Evolutionary conservation across 179 eudicot species (phyloP).

Genomic region (Spergularia azorica): DNA sequence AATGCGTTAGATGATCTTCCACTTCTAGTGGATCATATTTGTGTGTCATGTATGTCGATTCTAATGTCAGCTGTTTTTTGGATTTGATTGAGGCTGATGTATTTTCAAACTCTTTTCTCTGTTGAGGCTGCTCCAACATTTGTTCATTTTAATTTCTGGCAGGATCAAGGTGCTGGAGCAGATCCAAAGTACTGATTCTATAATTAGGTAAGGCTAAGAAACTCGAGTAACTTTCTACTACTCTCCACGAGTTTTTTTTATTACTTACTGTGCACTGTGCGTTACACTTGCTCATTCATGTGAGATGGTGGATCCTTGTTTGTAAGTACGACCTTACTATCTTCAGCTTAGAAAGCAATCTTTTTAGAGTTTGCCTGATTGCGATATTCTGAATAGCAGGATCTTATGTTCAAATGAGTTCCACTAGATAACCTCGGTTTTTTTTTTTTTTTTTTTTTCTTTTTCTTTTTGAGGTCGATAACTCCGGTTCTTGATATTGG

Average conservation of each 20-base stretch:
- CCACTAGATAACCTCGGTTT: background rate
- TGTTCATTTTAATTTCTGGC: slow-evolving; percentile 1
- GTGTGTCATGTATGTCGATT: background rate
- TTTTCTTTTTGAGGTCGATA: background rate
- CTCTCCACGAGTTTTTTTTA: background rate
- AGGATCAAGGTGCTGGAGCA: slow-evolving; percentile 6
- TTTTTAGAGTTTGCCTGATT: background rate
- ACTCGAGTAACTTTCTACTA: background rate
- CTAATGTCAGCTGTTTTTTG: background rate
- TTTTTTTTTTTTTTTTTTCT: background rate
- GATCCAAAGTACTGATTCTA: background rate
- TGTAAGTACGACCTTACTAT: background rate
- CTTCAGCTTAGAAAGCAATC: background rate
- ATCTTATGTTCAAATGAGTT: too few relatives aligned
- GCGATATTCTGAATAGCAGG: background rate
- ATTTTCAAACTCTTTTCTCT: background rate
- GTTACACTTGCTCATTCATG: background rate
- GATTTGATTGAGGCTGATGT: background rate
- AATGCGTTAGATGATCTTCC: background rate
- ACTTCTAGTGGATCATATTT: slow-evolving; percentile 4
- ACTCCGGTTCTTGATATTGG: too few relatives aligned
- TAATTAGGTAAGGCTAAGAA: slow-evolving; percentile 7
- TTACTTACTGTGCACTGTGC: background rate
- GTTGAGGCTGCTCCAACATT: background rate
- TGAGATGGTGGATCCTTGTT: background rate